A percentile compares a stretch with the other conserved stretches of the same genome.
These are phyloP conservation scores for Globisporangium megalacanthum DNA, from an alignment of 352 stramenopile genomes.

Conservation along the genomic window DNA sequence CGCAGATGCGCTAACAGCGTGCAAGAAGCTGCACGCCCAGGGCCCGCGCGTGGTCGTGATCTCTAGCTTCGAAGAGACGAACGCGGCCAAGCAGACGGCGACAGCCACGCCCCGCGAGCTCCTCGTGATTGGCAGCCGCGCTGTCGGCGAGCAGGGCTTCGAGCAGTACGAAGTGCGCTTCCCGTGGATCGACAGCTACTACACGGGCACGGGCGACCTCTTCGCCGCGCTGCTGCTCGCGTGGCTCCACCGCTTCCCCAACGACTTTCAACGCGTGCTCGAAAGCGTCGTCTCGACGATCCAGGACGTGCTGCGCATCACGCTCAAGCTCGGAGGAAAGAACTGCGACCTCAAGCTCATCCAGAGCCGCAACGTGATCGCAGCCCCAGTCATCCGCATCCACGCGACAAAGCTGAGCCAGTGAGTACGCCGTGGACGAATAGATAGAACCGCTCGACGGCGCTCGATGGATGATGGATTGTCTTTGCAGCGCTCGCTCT, in stretches of 20 bases:
- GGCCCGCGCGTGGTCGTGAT: conserved; percentile 78
- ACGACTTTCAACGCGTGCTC: conserved; percentile 59
- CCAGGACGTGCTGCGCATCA: conserved; percentile 73
- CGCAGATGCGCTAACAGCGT: conserved; percentile 58
- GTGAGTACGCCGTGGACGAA: conserved; percentile 10
- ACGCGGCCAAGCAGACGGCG: conserved; percentile 26
- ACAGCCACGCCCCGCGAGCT: conserved; percentile 31
- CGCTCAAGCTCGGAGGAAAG: conserved; percentile 47
- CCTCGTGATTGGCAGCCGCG: conserved; percentile 65
- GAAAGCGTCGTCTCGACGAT: conserved; percentile 80
- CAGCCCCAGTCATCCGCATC: conserved; percentile 42
- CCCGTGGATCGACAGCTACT: conserved; percentile 77
- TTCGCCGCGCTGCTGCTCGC: conserved; percentile 78
- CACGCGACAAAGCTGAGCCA: conserved; percentile 32
- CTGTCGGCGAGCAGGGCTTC: conserved; percentile 21
- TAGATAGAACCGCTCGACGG: conserved; percentile 24
- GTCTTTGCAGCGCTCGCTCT: not conserved
- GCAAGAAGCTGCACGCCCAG: conserved; percentile 66
- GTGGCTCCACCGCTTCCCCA: conserved; percentile 61
- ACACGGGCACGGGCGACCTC: conserved; percentile 78
- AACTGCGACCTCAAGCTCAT: conserved; percentile 83
- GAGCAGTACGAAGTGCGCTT: conserved; percentile 80
- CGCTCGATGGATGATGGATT: not conserved
- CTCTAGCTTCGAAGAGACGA: conserved; percentile 68
- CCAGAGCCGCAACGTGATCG: conserved; percentile 71